Evolutionary conservation across 176 grass and related monocot genomes (phyloP), one percentile per base, ranked within the genome.

Genomic region (Dactylis glomerata): DNA sequence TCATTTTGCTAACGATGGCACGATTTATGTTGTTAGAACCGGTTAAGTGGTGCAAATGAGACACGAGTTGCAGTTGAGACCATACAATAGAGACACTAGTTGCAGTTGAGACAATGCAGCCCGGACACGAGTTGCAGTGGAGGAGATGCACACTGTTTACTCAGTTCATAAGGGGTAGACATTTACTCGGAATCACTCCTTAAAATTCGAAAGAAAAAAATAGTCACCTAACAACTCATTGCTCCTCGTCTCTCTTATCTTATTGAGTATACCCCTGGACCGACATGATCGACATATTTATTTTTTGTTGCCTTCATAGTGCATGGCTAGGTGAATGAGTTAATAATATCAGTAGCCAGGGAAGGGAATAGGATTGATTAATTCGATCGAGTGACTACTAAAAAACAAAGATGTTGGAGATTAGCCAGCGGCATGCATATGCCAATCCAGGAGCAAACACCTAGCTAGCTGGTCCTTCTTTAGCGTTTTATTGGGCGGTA

Each of bases 391-490:
- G 16, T 28, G 22, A 2, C 10, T 11, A 2, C 10, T 11, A 36
- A 3, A 17, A 83, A n/a, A 6, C 15, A 57, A 82, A 73, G 37
- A 59, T 73, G 81, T 74, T 75, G 81, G 81, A 62, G 68, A 59
- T 30, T 58, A 36, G 57, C 52, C 68, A 68, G 69, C 57, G 37
- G 73, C 80, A 75, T 68, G 64, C 50, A 47, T 57, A 47, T 57
- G 41, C 41, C 30, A 36, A 77, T 75, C 78, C 45, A 82, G 80
- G 68, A 46, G 71, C 73, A 41, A 68, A 50, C 36, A 68, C 78
- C 12, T 23, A 34, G 10, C 12, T 23, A 34, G 10, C 45, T 24
- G 54, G 81, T 47, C 81, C 32, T 84, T 79, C 3, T 84, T 78
- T 54, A 84, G 56, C 67, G 75, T 62, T 62, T 61, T 55, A 72